phyloP scores from a whole-genome alignment of 176 grass and related monocot genomes.

The Oryza rufipogon region DNA sequence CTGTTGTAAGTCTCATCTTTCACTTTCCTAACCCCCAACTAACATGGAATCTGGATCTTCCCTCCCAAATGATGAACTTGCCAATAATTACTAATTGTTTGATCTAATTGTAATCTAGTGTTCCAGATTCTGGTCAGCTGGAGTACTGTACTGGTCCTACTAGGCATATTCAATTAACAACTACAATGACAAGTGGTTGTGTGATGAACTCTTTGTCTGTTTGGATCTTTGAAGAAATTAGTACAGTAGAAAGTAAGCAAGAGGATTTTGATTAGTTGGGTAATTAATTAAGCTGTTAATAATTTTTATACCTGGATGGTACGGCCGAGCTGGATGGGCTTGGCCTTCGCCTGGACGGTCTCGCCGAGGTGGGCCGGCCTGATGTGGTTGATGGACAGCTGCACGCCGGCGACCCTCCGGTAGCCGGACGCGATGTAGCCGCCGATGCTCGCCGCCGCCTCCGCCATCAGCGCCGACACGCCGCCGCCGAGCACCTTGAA shows the following conservation, averaged over 20 bases:
- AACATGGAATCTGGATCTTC: background rate
- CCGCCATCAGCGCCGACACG: conserved; percentile 80
- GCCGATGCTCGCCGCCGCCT: conserved; percentile 68
- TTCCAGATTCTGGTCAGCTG: background rate
- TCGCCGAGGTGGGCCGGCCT: conserved; percentile 66
- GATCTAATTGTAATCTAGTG: background rate
- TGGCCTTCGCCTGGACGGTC: conserved; percentile 52
- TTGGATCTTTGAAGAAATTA: background rate
- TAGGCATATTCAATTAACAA: too few species aligned
- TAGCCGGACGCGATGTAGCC: conserved; percentile 59
- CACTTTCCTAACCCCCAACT: background rate
- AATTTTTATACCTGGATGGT: conserved; percentile 66
- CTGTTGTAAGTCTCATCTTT: background rate
- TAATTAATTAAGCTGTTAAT: background rate
- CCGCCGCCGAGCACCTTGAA: conserved; percentile 82
- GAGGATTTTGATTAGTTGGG: background rate
- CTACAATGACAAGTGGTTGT: background rate
- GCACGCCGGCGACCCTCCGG: conserved; percentile 66
- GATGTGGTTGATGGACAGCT: conserved; percentile 88
- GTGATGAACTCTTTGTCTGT: background rate
- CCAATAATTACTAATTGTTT: background rate
- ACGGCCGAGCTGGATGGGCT: conserved; percentile 64
- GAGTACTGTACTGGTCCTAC: too few species aligned
- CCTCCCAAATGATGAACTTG: background rate
- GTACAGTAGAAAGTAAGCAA: background rate